Conservation (phyloP, 139 green algal species). For the Zygnema cylindricum region DNA sequence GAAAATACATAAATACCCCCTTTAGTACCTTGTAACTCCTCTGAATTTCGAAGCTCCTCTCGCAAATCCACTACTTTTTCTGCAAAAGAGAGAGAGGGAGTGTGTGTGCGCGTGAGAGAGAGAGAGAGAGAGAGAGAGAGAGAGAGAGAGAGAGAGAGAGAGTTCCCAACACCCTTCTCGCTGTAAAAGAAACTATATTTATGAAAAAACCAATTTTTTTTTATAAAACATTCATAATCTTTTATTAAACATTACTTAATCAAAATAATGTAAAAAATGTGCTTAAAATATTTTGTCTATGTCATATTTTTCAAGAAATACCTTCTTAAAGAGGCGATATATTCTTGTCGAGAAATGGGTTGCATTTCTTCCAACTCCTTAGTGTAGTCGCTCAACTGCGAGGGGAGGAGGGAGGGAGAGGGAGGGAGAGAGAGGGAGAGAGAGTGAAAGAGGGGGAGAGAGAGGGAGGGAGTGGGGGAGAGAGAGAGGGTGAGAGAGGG, state of each 20-base stretch:
- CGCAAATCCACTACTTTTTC: constrained; percentile 48
- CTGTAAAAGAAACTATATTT: background rate
- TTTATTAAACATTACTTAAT: background rate
- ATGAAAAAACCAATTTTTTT: background rate
- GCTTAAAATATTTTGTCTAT: background rate
- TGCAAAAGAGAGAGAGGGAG: constrained; percentile 9
- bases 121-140: background rate
- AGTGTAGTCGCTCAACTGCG: constrained; percentile 35
- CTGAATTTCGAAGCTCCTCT: constrained; percentile 54
- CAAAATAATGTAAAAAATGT: background rate
- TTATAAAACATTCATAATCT: constrained; percentile 6
- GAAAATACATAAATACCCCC: background rate
- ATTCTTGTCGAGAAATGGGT: constrained; percentile 21
- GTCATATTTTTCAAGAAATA: background rate
- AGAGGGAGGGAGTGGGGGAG: too few relatives aligned
- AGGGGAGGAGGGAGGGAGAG: background rate
- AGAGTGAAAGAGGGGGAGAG: too few relatives aligned
- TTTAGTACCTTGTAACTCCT: constrained; percentile 49
- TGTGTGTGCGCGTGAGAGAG: too few relatives aligned
- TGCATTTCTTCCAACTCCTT: constrained; percentile 45
- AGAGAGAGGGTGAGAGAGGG: too few relatives aligned
- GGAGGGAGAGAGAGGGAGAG: too few relatives aligned
- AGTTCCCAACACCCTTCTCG: background rate
- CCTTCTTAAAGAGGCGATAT: constrained; percentile 38
- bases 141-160: background rate